Evolutionary conservation across 148 eudicot genomes (phyloP).

Genomic region (Rhododendron henanense): DNA sequence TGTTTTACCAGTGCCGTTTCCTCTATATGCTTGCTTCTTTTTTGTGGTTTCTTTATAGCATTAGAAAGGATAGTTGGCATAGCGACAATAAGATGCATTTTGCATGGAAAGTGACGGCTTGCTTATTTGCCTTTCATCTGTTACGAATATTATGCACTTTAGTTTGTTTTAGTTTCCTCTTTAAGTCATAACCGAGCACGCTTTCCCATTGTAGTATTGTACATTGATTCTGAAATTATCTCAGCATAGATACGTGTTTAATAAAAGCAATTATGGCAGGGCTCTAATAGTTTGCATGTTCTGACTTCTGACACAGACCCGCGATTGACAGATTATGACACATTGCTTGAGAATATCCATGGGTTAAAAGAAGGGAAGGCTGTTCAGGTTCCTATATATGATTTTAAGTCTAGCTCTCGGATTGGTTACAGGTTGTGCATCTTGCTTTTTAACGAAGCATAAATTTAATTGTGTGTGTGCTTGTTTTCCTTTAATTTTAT

Average conservation of each 20-base stretch:
- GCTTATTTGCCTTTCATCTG: background rate
- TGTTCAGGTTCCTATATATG: conserved; percentile 88
- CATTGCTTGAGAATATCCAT: conserved; percentile 79
- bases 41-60: background rate
- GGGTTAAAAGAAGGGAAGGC: conserved; percentile 73
- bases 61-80: background rate
- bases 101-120: background rate
- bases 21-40: background rate
- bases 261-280: background rate
- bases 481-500: background rate
- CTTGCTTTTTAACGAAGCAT: background rate
- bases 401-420: conserved; percentile 89
- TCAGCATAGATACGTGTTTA: background rate
- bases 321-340: conserved; percentile 91
- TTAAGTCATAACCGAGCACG: background rate
- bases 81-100: background rate
- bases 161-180: background rate
- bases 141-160: conserved; percentile 4
- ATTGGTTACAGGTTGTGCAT: conserved; percentile 71
- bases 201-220: background rate
- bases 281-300: conserved; percentile 19
- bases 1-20: background rate
- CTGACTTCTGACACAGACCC: conserved; percentile 66
- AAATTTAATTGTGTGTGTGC: background rate
- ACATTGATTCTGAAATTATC: conserved; percentile 1